Base-by-base conservation (phyloP, 1,284 basidiomycete genomes). In the Puccinia polysora region DNA sequence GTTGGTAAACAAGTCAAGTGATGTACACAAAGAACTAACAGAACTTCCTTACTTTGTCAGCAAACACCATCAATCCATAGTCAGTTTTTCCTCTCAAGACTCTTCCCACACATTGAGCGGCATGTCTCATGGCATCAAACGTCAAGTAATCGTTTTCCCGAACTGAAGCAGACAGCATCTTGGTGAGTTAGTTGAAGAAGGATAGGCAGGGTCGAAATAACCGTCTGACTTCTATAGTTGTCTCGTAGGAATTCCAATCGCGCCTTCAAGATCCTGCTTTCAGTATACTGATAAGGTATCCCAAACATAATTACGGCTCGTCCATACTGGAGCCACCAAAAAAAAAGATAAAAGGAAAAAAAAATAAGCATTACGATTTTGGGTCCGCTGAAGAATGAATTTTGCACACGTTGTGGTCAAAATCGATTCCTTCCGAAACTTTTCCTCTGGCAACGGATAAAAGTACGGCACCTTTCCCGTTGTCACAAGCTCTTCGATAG, bases 241-340 rank as follows among this genome's bases (percentile, higher is more conserved):
- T 98, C 96, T n/a, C 96, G 87, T 74, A 99, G 84, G 80, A 97
- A 99, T 81, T 99, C 96, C 58, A 99, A 83, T 14, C 96, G 88
- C 40, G 96, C 96, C 77, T 97, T 97, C 75, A 99, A 83, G 70
- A 99, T 99, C 68, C 96, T 87, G 77, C 91, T 95, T 81, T 99
- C 96, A 34, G 96, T 99, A 78, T 99, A 99, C 81, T 99, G 95
- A 34, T 79, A 79, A 1, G 78, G 78, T 25, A 79, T 77, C 5
- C 92, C 96, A 82, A 99, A 98, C 96, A 99, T 98, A 80, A 99
- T 92, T 78, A 99, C 96, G 75, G 96, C 96, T 68, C 96, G 86
- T 6, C 96, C 96, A 79, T 99, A 99, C 79, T 97, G 95, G 81
- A n/a, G n/a, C n/a, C n/a, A n/a, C n/a, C n/a, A n/a, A n/a, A n/a